Evolutionary conservation across 2,329 filamentous ascomycete species (phyloP).

Genomic region (Scytalidium lignicola): DNA sequence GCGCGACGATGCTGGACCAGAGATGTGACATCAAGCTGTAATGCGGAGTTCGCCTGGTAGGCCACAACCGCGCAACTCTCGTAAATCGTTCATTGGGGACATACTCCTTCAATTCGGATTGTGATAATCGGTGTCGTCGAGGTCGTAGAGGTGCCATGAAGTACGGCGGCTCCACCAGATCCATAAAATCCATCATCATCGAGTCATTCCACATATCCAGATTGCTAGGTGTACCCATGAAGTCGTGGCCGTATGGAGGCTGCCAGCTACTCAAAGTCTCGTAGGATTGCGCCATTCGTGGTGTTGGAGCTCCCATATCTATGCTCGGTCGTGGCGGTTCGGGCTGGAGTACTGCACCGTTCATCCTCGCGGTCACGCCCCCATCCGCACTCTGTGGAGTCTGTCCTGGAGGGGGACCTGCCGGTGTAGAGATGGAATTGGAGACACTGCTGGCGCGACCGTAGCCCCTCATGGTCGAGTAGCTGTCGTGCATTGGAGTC

Average conservation of each 20-base stretch:
- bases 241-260: slow-evolving; percentile 9
- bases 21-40: slow-evolving; percentile 35
- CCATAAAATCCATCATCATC: neutral
- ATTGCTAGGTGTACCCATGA: slow-evolving; percentile 11
- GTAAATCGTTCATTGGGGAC: slow-evolving; percentile 35
- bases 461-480: neutral
- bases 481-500: neutral
- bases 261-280: slow-evolving; percentile 7
- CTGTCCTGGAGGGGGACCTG: slow-evolving; percentile 12
- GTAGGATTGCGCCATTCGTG: neutral
- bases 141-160: neutral
- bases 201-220: slow-evolving; percentile 3
- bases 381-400: slow-evolving; percentile 11
- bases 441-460: slow-evolving; percentile 4
- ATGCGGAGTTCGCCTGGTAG: slow-evolving; percentile 31
- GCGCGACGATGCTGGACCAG: slow-evolving; percentile 34
- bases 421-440: slow-evolving; percentile 9
- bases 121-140: neutral
- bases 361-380: slow-evolving; percentile 11
- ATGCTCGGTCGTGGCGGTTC: slow-evolving; percentile 11
- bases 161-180: neutral
- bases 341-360: slow-evolving; percentile 8
- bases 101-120: neutral
- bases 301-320: slow-evolving; percentile 8
- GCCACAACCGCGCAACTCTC: slow-evolving; percentile 36